Base-by-base conservation (phyloP, 2,329 filamentous ascomycete species). In the Xylaria sp. region DNA sequence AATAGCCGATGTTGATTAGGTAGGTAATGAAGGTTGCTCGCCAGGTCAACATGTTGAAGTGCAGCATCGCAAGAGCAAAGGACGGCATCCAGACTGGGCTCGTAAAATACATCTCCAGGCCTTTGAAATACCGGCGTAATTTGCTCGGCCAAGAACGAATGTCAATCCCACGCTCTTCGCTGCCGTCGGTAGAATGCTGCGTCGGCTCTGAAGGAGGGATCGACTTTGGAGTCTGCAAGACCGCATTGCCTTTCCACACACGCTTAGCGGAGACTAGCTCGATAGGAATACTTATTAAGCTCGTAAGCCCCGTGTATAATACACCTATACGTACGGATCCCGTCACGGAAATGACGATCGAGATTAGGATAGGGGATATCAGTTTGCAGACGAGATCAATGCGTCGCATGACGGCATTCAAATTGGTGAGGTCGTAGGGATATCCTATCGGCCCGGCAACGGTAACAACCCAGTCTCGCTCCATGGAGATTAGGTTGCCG, bases 381-480 rank as follows among this genome's bases (percentile, higher is more conserved):
- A 88, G 82, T 73, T 88, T 89, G 79, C 86, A 88, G 51, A 84
- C 80, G 3, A 89, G 80, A 70, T 89, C 86, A 68, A 89, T 88
- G 7, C 85, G 80, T 63, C 86, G 79, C 85, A 88, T 88, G 9
- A 81, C 81, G 0, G 86, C 82, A 72, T 88, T 88, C 2, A 88
- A 68, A 65, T 75, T 78, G 0, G 81, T 82, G 34, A 83, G 74
- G 58, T 82, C 79, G 64, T 82, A 82, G 4, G 74, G 67, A 14
- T 73, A 65, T 0, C 77, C 77, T 51, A 72, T 66, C 0, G 78
- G 75, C 36, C 77, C 74, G 9, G 79, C 78, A n/a, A 79, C 79
- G 17, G 77, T 74, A 34, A 79, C 74, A 12, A 83, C 78, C 82
- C 82, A 85, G 70, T 85, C 83, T 19, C 82, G 76, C 73, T 84